A percentile compares a stretch with the other conserved stretches of the same genome.
phyloP scores from a whole-genome alignment of 2,329 filamentous ascomycete genomes.

The Fusarium praegraminearum region DNA sequence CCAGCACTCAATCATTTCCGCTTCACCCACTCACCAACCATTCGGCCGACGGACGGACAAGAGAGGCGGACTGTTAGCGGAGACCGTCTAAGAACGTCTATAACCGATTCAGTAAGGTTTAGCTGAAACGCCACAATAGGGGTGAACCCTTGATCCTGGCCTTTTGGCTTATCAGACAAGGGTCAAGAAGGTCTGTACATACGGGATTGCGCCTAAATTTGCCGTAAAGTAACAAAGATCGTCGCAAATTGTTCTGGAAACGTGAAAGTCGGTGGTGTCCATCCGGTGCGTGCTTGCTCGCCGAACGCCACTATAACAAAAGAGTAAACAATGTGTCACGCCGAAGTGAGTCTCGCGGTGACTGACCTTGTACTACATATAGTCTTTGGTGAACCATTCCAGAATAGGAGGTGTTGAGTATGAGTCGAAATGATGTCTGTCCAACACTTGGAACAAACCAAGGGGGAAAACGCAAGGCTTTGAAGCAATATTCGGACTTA shows the following conservation, averaged over 20 bases:
- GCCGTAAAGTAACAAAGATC: not conserved
- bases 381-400: not conserved
- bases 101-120: not conserved
- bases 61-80: not conserved
- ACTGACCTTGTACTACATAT: not conserved
- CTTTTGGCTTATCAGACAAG: not conserved
- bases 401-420: not conserved
- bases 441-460: not conserved
- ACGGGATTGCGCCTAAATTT: not conserved
- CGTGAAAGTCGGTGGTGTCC: not conserved
- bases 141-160: not conserved
- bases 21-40: not conserved
- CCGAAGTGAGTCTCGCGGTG: not conserved
- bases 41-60: not conserved
- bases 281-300: not conserved
- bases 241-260: not conserved
- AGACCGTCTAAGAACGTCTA: slow-evolving; percentile 3
- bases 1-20: not conserved
- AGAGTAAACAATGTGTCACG: slow-evolving; percentile 11
- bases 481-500: slow-evolving; percentile 15
- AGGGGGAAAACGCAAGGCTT: not conserved
- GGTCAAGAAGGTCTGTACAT: not conserved
- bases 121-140: slow-evolving; percentile 10
- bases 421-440: slow-evolving; percentile 20
- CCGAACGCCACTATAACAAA: not conserved